Evolutionary conservation across 345 rosid species (phyloP), one percentile per base, ranked within the genome.

Genomic region (Psidium guajava): DNA sequence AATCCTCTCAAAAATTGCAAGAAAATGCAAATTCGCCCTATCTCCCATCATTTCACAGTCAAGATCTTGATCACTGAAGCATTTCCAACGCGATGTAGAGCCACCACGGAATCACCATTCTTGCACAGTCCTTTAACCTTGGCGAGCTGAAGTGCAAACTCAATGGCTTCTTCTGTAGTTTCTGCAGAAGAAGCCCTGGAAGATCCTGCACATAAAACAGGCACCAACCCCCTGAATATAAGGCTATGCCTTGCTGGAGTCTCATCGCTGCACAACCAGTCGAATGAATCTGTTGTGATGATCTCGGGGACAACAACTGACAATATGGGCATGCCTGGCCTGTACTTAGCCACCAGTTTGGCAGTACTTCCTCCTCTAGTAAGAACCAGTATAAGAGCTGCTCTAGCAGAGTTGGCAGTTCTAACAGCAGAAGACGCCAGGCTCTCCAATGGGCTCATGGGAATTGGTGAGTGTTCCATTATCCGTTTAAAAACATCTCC

Each of bases 281-380:
- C 99, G 49, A 97, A 97, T 15, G 90, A 92, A 89, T 97, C 97
- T 1, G 96, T 95, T 87, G 93, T 91, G 73, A 97, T 93, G 73
- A 97, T 93, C 90, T 97, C 97, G 0, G 99, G 99, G 36, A 97
- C 99, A n/a, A 97, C 96, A n/a, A 97, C 98, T 0, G 99, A 97
- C 51, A 97, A 88, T 32, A 95, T 95, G 6, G 98, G 99, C 92
- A 92, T 90, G 74, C 93, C 95, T 2, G 99, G 98, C 89, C 98
- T 91, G 95, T 97, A 97, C 90, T 97, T 97, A 5, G 99, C 99
- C 88, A 97, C 97, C 88, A 97, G 93, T 85, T 93, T 97, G 1
- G 99, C 99, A 0, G 99, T 95, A 86, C 98, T 97, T 81, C 99
- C 99, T 90, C 99, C 99, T 89, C 96, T 88, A 42, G 99, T 97